Evolutionary conservation across 2,329 filamentous ascomycete genomes (phyloP).

Genomic region (Alternaria brassicae): DNA sequence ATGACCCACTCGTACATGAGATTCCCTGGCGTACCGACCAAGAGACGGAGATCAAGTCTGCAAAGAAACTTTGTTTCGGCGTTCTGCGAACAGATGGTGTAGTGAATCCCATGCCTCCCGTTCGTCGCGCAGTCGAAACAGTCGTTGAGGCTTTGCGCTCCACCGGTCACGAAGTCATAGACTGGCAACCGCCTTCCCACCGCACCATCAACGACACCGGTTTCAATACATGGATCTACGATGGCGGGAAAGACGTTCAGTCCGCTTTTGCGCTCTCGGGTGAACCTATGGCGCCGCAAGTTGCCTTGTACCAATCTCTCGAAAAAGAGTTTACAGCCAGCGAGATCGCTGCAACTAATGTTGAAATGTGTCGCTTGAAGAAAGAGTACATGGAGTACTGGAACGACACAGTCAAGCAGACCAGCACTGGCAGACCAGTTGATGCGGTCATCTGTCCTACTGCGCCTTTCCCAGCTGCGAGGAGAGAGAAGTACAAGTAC

Average conservation of each 20-base stretch:
- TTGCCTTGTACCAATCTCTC: slow-evolving; percentile 25
- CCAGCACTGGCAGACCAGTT: slow-evolving; percentile 42
- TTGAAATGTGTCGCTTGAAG: slow-evolving; percentile 35
- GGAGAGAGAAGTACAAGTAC: slow-evolving; percentile 40
- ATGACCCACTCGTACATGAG: slow-evolving; percentile 70
- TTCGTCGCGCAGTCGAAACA: slow-evolving; percentile 43
- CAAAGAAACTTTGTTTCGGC: slow-evolving; percentile 39
- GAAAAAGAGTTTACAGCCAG: slow-evolving; percentile 31
- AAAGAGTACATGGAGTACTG: slow-evolving; percentile 51
- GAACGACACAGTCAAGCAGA: slow-evolving; percentile 39
- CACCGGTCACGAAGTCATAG: slow-evolving; percentile 40
- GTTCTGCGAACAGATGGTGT: slow-evolving; percentile 45
- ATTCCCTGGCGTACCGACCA: slow-evolving; percentile 67
- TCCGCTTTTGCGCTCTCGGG: slow-evolving; percentile 43
- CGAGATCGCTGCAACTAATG: slow-evolving; percentile 47
- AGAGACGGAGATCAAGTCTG: slow-evolving; percentile 32
- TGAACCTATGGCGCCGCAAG: slow-evolving; percentile 41
- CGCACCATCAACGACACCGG: slow-evolving; percentile 27
- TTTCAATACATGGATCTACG: slow-evolving; percentile 40
- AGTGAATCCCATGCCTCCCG: slow-evolving; percentile 46
- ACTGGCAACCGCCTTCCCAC: slow-evolving; percentile 40
- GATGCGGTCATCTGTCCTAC: slow-evolving; percentile 49
- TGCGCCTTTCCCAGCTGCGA: slow-evolving; percentile 48
- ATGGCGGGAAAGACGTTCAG: slow-evolving; percentile 42
- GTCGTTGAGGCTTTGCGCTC: slow-evolving; percentile 32